These are phyloP conservation scores for Pythium guiyangense DNA, from an alignment of 352 stramenopile species.

Conservation along the genomic window DNA sequence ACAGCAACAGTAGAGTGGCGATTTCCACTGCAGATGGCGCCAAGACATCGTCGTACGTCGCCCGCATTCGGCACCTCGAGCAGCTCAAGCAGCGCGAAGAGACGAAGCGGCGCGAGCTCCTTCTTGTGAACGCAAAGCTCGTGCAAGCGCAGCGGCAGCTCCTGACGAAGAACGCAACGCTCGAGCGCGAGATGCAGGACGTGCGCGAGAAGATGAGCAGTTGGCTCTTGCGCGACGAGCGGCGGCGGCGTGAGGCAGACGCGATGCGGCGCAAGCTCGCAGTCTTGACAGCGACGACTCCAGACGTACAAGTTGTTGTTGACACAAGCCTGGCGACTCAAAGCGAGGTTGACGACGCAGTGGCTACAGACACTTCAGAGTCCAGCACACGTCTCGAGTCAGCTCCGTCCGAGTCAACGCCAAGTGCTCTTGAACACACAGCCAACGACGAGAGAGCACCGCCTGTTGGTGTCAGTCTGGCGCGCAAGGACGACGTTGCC, in stretches of 20 bases:
- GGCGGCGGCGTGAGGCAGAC: constrained; percentile 33
- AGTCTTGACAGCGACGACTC: constrained; percentile 12
- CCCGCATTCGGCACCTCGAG: constrained; percentile 50
- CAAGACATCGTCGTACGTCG: constrained; percentile 32
- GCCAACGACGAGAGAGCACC: no score
- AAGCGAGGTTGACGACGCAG: background rate
- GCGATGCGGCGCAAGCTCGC: constrained; percentile 12
- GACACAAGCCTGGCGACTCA: background rate
- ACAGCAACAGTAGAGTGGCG: background rate
- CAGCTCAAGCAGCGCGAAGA: constrained; percentile 32
- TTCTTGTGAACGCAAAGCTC: constrained; percentile 63
- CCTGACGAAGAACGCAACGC: constrained; percentile 26
- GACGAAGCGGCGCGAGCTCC: constrained; percentile 54
- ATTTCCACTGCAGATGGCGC: constrained; percentile 3
- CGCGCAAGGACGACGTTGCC: background rate
- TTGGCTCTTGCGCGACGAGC: constrained; percentile 47
- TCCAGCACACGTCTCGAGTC: no score
- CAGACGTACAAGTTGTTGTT: background rate
- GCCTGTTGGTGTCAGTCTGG: background rate
- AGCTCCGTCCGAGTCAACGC: no score
- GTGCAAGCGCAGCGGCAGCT: constrained; percentile 61
- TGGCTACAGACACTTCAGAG: background rate
- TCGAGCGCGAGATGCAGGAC: constrained; percentile 24
- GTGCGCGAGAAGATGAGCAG: constrained; percentile 51
- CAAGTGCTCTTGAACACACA: no score